Base-by-base conservation (phyloP, 2,329 filamentous ascomycete genomes). In the Rutstroemia sydowiana region DNA sequence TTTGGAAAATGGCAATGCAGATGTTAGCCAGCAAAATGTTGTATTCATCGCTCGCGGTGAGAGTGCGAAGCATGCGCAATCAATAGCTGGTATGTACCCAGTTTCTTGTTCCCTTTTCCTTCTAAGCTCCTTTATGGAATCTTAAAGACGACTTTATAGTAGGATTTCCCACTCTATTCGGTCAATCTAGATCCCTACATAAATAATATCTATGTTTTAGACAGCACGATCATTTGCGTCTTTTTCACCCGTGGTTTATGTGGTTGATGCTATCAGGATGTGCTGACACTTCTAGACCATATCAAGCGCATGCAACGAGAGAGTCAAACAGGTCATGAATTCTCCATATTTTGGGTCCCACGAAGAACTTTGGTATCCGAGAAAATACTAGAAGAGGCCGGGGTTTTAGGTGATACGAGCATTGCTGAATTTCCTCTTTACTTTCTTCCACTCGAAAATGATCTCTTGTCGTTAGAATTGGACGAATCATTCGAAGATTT, bases 321-420 rank as follows among this genome's bases (percentile, higher is more conserved):
- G 69, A 91, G 87, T 66, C 86, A 89, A 64, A 88, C 85, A 43
- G 88, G 90, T 60, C 93, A 98, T 78, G 92, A 98, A 63, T 95
- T 97, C 67, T 92, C 91, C 57, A 86, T 98, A 61, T 92, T 96
- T 67, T 97, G 93, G 88, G 87, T 95, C 39, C 92, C 95, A 5
- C 83, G 93, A 53, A 86, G 93, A 56, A 97, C 93, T 3, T 75
- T 95, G 50, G 85, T 97, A 50, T 93, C 89, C 60, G 90, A 97
- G 67, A 85, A 90, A 66, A 79, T 97, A 45, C 76, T 98, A 36
- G 93, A 98, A 69, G 90, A 95, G 65, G 86, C 88, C 36, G 93
- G 92, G 23, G 88, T 98, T 13, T 77, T 96, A 45, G 95, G 93
- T 53, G 93, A 98, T 67, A 86, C 91, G 56, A 96, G 82, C 64